A percentile compares a stretch with the other conserved stretches of the same genome.
Evolutionary conservation across 257 asterid genomes (phyloP).

Genomic region (Forsythia viridissima): DNA sequence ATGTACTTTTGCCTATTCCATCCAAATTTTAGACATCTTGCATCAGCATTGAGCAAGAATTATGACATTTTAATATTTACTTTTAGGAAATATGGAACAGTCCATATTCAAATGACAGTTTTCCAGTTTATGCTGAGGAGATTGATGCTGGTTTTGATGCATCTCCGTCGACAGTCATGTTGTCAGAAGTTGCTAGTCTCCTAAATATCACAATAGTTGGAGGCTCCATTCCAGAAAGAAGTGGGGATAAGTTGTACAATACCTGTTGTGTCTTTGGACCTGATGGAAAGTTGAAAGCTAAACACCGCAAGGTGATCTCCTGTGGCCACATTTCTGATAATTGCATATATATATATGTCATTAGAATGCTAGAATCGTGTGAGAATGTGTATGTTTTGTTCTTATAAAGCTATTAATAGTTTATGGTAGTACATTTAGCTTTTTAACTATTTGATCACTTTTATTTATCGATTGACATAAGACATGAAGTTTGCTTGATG

Average conservation of each 20-base stretch:
- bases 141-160: constrained; percentile 85
- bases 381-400: background rate
- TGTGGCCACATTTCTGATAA: constrained; percentile 10
- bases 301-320: constrained; percentile 82
- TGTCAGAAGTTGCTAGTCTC: constrained; percentile 72
- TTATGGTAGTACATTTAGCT: constrained; percentile 1
- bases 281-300: constrained; percentile 87
- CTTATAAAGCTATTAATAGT: constrained; percentile 7
- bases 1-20: background rate
- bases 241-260: constrained; percentile 81
- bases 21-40: background rate
- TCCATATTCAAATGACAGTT: constrained; percentile 93
- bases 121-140: constrained; percentile 92
- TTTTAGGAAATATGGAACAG: constrained; percentile 95
- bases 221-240: constrained; percentile 91
- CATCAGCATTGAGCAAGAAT: background rate
- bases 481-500: constrained; percentile 8
- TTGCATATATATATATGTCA: constrained; percentile 4
- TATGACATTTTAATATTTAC: constrained; percentile 13
- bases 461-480: background rate
- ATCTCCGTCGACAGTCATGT: constrained; percentile 94
- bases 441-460: background rate
- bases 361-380: background rate
- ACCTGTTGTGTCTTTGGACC: constrained; percentile 89
- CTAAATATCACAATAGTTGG: constrained; percentile 81